Percentiles rank a stretch among this genome's conserved stretches.
phyloP scores from a whole-genome alignment of 306 rosid genomes.

The Canavalia gladiata region DNA sequence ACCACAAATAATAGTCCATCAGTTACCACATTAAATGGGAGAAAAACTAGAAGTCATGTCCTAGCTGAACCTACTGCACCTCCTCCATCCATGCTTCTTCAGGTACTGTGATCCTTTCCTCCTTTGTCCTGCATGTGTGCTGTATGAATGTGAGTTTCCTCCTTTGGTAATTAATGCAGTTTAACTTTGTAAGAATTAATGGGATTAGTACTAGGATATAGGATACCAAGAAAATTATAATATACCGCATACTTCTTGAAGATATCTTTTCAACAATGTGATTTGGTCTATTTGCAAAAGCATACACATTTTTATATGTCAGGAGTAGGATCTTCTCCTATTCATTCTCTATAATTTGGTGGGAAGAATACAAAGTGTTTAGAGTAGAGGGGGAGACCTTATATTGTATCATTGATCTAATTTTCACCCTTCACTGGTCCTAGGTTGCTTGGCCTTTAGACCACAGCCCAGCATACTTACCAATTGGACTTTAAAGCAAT shows the following conservation, averaged over 20 bases:
- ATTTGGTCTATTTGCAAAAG: not conserved
- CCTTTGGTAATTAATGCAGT: constrained; percentile 48
- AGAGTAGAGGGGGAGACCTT: not conserved
- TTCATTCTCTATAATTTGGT: not conserved
- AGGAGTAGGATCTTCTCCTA: not conserved
- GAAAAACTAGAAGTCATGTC: constrained; percentile 91
- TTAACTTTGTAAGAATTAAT: not conserved
- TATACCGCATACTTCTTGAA: not conserved
- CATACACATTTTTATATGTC: not conserved
- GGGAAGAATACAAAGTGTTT: not conserved
- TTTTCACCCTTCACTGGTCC: not conserved
- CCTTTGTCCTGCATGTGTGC: constrained; percentile 1
- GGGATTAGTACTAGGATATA: not conserved
- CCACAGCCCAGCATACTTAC: not conserved
- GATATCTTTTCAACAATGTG: not conserved
- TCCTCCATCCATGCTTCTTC: constrained; percentile 95
- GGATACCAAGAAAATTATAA: not conserved
- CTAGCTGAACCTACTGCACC: constrained; percentile 68
- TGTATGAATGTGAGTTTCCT: constrained; percentile 29
- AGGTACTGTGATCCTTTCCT: constrained; percentile 62
- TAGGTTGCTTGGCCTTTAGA: not conserved
- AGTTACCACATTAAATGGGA: constrained; percentile 72
- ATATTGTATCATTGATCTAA: not conserved
- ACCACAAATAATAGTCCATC: constrained; percentile 87
- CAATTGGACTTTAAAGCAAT: not conserved